Evolutionary conservation across 805 yeast genomes (phyloP), one percentile per base, ranked within the genome.

Genomic region (Metschnikowia arizonensis): DNA sequence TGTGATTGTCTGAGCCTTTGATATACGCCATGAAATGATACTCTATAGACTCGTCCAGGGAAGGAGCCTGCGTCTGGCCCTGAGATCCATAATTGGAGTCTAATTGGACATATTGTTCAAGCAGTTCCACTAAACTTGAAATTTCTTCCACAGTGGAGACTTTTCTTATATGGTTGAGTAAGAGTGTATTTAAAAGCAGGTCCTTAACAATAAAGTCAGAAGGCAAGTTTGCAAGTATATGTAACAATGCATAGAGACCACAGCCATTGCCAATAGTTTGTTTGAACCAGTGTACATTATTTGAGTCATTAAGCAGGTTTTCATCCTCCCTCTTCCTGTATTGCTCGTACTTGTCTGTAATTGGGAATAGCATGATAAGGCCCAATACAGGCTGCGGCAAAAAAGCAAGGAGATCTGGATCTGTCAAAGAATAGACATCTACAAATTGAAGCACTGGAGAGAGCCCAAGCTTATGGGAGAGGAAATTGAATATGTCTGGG

Each of bases 261-360:
- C 99, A 91, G 0, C 95, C 95, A 61, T 91, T 91, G 50, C 78
- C 79, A 14, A 93, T 79, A 0, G 89, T 81, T 58, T 91, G 99
- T 53, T 79, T 81, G 55, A 82, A 79, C 97, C 98, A 93, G n/a
- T 74, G 52, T 12, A 81, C 69, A 9, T 63, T 56, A 5, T 56
- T 66, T 5, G 59, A 51, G 17, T 55, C 46, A 39, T 69, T 71
- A 35, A 64, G 62, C 10, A 56, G 43, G 25, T 55, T 55, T 4
- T 33, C 47, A 46, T 79, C 83, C 35, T 71, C 75, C 12, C 53
- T 49, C 18, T 54, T 41, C 37, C 83, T 68, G 45, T 78, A 71
- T 12, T 55, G 48, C 53, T 87, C 93, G 59, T 82, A 85, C 3
- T 65, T 59, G 14, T 66, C 68, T 1, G 91, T 81, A 1, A 90